These are phyloP conservation scores for Nakaseomyces nivariensis DNA, from an alignment of 1,139 yeast genomes.

Conservation along the genomic window DNA sequence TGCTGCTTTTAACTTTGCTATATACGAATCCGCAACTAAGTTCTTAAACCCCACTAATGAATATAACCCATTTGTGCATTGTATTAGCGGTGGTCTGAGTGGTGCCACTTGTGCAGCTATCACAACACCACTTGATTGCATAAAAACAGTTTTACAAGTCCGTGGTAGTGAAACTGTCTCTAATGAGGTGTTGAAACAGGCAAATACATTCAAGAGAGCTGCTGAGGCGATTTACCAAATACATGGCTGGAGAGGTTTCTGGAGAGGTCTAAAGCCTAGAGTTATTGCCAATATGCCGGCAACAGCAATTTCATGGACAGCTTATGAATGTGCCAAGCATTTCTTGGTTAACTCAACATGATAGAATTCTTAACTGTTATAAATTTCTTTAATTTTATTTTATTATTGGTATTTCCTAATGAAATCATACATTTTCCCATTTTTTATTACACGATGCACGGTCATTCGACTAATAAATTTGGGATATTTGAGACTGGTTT, in stretches of 20 bases:
- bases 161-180: constrained; percentile 32
- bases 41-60: constrained; percentile 64
- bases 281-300: constrained; percentile 90
- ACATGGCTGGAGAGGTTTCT: constrained; percentile 63
- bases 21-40: constrained; percentile 77
- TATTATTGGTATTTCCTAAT: neutral
- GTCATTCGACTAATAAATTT: too few species aligned
- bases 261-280: constrained; percentile 84
- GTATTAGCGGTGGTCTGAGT: constrained; percentile 88
- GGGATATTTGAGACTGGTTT: too few species aligned
- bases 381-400: neutral
- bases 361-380: neutral
- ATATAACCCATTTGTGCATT: constrained; percentile 87
- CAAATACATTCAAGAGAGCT: constrained; percentile 66
- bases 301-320: constrained; percentile 97
- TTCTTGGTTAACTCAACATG: constrained; percentile 9
- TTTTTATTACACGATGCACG: too few species aligned
- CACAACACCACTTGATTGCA: constrained; percentile 92
- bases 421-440: too few species aligned
- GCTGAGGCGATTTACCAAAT: constrained; percentile 54
- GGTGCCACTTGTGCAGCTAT: constrained; percentile 96
- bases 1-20: constrained; percentile 89
- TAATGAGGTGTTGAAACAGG: constrained; percentile 42
- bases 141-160: constrained; percentile 78
- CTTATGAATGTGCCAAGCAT: constrained; percentile 89